Evolutionary conservation across 108 stramenopile species (phyloP), one percentile per base, ranked within the genome.

Genomic region (Fistulifera solaris): DNA sequence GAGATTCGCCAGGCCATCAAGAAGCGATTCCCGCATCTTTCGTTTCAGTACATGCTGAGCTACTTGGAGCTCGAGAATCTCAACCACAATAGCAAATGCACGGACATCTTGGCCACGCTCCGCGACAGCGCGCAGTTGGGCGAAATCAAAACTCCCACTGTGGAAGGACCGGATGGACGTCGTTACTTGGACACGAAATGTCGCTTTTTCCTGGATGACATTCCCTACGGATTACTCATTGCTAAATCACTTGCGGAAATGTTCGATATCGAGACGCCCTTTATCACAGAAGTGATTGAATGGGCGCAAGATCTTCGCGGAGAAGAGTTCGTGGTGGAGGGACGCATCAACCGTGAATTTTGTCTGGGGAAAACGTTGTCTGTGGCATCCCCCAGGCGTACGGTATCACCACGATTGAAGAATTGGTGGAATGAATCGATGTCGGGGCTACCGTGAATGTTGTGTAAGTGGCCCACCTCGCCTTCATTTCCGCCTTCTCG

Each of bases 171-270:
- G 1, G 63, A 58, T 56, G 70, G 70, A 48, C 49, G 25, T 31
- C 62, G 43, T 39, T 38, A 35, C 0, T 56, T 76, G 58, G 50
- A 76, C 39, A 62, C 54, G 0, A 27, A 57, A 1, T 64, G 62
- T 31, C 38, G 75, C 0, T 76, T 76, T 35, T 76, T 76, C 58
- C 68, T 66, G 3, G 75, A 76, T 50, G 75, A 76, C 48, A 76
- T 76, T 12, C 70, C 75, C 0, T 76, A 71, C 38, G 75, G 75
- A 18, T 52, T 76, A 7, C 43, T 76, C 22, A 64, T 76, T 51
- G 65, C 75, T 31, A 52, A 71, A 35, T 68, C 67, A 60, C 45
- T 76, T 5, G 70, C 66, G 5, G 56, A 71, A 31, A 54, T 71
- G 62, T 43, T 76, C 3, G 67, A 62, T 2, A 67, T 66, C 2